Evolutionary conservation across 2,329 filamentous ascomycete genomes (phyloP).

Genomic region (Apiospora rasikravindrae): DNA sequence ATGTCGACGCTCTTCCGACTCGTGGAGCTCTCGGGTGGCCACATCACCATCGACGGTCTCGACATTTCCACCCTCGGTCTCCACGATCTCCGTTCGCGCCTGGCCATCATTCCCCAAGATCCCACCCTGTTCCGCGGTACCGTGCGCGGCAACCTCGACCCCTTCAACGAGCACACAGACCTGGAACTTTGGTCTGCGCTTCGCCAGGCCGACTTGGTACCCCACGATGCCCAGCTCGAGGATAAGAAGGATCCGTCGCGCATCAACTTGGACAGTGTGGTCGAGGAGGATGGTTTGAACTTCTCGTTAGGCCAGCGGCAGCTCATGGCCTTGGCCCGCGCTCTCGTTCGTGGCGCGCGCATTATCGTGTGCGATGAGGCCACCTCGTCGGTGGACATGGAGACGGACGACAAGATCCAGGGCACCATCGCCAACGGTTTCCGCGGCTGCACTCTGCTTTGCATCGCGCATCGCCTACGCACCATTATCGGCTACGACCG

Average conservation of each 20-base stretch:
- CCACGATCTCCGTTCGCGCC: constrained; percentile 74
- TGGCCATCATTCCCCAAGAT: constrained; percentile 85
- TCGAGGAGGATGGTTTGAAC: constrained; percentile 95
- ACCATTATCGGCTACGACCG: constrained; percentile 95
- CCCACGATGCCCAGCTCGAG: constrained; percentile 35
- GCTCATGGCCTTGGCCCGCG: constrained; percentile 91
- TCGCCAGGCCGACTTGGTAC: constrained; percentile 75
- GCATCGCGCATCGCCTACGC: constrained; percentile 89
- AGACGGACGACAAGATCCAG: constrained; percentile 96
- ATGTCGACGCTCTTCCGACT: constrained; percentile 84
- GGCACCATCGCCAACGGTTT: constrained; percentile 85
- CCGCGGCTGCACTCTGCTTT: constrained; percentile 83
- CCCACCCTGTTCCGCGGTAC: constrained; percentile 84
- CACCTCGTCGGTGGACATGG: constrained; percentile 91
- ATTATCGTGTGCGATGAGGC: constrained; percentile 99
- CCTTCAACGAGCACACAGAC: constrained; percentile 79
- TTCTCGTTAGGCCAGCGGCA: constrained; percentile 95
- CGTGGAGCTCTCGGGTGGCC: constrained; percentile 66
- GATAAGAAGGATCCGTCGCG: constrained; percentile 52
- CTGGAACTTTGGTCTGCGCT: constrained; percentile 79
- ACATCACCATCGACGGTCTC: constrained; percentile 68
- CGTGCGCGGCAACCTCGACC: constrained; percentile 79
- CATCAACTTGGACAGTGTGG: constrained; percentile 81
- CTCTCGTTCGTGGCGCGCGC: constrained; percentile 82
- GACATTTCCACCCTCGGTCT: constrained; percentile 77